Conservation (phyloP, 306 rosid genomes). For the Quercus variabilis region DNA sequence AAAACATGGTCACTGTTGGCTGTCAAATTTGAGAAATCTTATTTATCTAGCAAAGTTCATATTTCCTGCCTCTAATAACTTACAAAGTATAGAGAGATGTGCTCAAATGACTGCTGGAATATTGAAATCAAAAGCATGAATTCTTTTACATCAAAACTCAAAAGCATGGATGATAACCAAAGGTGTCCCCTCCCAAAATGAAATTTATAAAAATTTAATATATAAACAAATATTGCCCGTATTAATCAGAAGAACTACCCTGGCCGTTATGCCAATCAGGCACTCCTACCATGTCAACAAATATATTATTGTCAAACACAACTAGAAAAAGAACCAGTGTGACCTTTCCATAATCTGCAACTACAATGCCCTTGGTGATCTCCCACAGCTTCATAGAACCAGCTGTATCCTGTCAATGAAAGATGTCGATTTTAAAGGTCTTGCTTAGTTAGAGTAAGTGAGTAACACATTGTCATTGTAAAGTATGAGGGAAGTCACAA, state of each 20-base stretch:
- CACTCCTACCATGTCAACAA: constrained; percentile 15
- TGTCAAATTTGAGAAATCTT: too few species aligned
- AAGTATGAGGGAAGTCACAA: constrained; percentile 13
- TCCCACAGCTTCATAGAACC: constrained; percentile 98
- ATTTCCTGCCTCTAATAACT: too few species aligned
- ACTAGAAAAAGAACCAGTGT: constrained; percentile 16
- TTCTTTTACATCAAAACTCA: not conserved
- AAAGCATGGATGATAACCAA: not conserved
- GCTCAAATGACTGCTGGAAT: constrained; percentile 28
- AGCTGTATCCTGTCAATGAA: constrained; percentile 66
- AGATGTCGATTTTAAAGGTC: constrained; percentile 22
- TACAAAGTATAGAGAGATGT: too few species aligned
- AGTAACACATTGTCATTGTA: constrained; percentile 8
- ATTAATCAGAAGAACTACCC: not conserved
- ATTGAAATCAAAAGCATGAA: constrained; percentile 29
- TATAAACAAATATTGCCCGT: constrained; percentile 26
- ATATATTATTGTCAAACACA: constrained; percentile 11
- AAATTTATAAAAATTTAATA: not conserved
- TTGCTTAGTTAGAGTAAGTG: not conserved
- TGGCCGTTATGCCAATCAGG: constrained; percentile 13
- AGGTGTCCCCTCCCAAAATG: constrained; percentile 3
- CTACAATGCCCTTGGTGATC: constrained; percentile 79
- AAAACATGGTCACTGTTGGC: too few species aligned
- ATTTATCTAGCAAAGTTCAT: too few species aligned
- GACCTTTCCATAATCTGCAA: constrained; percentile 96